Evolutionary conservation across 805 yeast species (phyloP), one percentile per base, ranked within the genome.

Genomic region (Kodamaea kaohsiungensis): DNA sequence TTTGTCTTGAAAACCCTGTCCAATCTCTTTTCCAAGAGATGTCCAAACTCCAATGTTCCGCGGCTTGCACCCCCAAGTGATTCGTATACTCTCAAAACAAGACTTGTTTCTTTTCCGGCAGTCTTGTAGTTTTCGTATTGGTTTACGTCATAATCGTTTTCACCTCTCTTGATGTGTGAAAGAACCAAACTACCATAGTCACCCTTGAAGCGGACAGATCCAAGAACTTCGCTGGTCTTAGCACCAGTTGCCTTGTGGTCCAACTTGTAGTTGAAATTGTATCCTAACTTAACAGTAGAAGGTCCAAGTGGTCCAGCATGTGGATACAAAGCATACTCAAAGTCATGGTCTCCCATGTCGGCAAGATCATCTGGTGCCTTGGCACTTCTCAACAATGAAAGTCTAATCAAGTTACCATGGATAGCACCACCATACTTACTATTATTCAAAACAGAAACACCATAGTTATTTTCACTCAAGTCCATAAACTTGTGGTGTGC

Each of bases 401-500:
- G 76, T 48, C 97, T 84, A 85, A 93, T 89, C 66, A 85, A 70
- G 61, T 91, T 91, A n/a, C 99, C 99, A 64, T 91, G 97, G 16
- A 92, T 86, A 0, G 96, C 81, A 61, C 91, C 96, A 7, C 99
- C 99, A 66, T 91, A 93, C 69, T 93, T 93, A 65, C 86, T 81
- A 70, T 91, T 86, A 68, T 92, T 93, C 63, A 93, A 67, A 15
- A 93, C 72, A 0, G 96, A 80, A 10, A 91, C 96, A 65, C 99
- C 99, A 65, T 90, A 92, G 57, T 81, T 83, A 68, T 77, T 83
- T 64, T 91, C 98, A 22, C 96, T 88, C 62, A 89, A 85, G 67
- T 93, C 99, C 61, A 96, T 93, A 72, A 90, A 93, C 65, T 89
- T 89, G 70, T 95, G 99, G 64, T 88, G 91, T 65, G 97, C 89